These are phyloP conservation scores for Puccinia brachypodii DNA, from an alignment of 1,284 basidiomycete species.

Conservation along the genomic window DNA sequence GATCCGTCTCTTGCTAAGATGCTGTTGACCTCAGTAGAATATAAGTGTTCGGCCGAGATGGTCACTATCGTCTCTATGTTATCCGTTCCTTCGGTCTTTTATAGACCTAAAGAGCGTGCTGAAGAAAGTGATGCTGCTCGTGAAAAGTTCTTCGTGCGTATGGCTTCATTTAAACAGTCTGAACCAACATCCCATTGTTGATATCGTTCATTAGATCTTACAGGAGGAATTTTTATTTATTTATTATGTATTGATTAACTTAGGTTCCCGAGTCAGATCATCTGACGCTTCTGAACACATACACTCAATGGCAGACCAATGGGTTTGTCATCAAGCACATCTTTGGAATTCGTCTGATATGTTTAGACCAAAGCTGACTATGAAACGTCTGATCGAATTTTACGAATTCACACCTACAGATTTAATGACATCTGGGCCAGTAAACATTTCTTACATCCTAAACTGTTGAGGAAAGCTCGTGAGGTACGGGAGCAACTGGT, in stretches of 20 bases:
- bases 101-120: conserved; percentile 89
- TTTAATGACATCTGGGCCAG: conserved; percentile 86
- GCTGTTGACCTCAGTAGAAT: conserved; percentile 91
- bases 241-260: background rate
- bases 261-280: conserved; percentile 89
- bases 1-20: conserved; percentile 94
- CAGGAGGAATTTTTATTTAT: too few relatives aligned
- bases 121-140: conserved; percentile 94
- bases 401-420: conserved; percentile 49
- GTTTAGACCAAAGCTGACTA: conserved; percentile 60
- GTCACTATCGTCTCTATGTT: conserved; percentile 98
- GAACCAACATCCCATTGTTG: background rate
- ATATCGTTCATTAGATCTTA: background rate
- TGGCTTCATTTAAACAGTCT: background rate
- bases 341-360: too few relatives aligned
- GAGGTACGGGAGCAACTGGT: conserved; percentile 96
- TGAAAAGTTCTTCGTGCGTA: conserved; percentile 83
- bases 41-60: conserved; percentile 91
- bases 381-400: background rate
- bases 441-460: conserved; percentile 93
- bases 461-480: conserved; percentile 87
- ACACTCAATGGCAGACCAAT: conserved; percentile 96
- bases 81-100: conserved; percentile 94
- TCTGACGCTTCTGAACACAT: conserved; percentile 91
- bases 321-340: conserved; percentile 63